These are phyloP conservation scores for Claviceps maximensis DNA, from an alignment of 2,329 filamentous ascomycete species.

Conservation along the genomic window DNA sequence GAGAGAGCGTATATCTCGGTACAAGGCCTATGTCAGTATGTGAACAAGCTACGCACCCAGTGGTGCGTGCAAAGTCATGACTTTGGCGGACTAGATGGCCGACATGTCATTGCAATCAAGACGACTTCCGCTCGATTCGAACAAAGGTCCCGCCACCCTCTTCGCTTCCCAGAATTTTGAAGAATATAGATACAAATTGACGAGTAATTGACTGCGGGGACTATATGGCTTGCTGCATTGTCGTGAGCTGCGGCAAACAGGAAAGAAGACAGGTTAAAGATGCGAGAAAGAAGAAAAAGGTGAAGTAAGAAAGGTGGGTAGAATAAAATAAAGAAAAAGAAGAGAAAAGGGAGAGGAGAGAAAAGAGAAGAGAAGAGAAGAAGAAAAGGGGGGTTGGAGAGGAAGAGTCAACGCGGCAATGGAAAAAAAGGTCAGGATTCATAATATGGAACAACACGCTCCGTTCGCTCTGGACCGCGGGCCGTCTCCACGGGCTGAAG, in stretches of 20 bases:
- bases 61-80: no score
- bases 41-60: neutral
- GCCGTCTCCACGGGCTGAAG: constrained; percentile 27
- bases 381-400: neutral
- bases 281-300: neutral
- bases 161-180: neutral
- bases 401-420: neutral
- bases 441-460: constrained; percentile 39
- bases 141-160: neutral
- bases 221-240: neutral
- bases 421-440: constrained; percentile 8
- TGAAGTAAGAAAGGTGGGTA: neutral
- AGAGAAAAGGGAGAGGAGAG: no score
- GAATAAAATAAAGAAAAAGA: no score
- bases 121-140: neutral
- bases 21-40: neutral
- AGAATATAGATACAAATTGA: neutral
- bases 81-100: no score
- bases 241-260: neutral
- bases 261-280: neutral
- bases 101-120: neutral
- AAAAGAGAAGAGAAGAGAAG: neutral
- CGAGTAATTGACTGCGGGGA: neutral
- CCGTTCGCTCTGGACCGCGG: constrained; percentile 27
- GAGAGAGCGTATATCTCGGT: neutral